A percentile compares a stretch with the other conserved stretches of the same genome.
Conservation (phyloP, 2,329 filamentous ascomycete species). For the Monilinia laxa region DNA sequence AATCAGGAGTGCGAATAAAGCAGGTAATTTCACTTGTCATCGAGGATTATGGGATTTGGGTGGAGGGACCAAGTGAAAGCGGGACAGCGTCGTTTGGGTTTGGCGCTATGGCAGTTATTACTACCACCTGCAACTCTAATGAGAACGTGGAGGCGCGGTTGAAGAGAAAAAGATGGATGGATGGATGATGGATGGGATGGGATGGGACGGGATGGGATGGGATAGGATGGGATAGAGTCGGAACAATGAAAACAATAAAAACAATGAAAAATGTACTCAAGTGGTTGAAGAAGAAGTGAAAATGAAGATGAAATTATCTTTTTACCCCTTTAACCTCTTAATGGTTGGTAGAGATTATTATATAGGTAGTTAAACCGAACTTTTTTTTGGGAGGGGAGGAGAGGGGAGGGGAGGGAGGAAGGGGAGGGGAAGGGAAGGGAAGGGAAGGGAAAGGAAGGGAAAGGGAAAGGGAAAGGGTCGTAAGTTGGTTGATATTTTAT, state of each 20-base stretch:
- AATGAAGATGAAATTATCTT: conserved; percentile 4
- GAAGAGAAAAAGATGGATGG: not conserved
- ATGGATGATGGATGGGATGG: not conserved
- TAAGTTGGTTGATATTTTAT: too few relatives aligned
- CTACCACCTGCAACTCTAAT: not conserved
- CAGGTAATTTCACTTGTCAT: conserved; percentile 16
- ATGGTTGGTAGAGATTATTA: not conserved
- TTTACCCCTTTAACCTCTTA: conserved; percentile 3
- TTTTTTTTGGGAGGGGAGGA: too few relatives aligned
- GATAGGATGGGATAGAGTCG: too few relatives aligned
- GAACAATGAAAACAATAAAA: too few relatives aligned
- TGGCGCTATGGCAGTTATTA: conserved; percentile 18
- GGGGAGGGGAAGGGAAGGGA: too few relatives aligned
- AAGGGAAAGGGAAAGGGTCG: too few relatives aligned
- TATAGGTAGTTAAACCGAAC: not conserved
- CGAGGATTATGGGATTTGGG: conserved; percentile 20
- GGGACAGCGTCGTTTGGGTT: conserved; percentile 24
- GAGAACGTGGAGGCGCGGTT: conserved; percentile 16
- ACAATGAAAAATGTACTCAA: too few relatives aligned
- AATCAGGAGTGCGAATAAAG: conserved; percentile 8
- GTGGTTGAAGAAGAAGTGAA: not conserved
- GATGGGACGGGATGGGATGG: too few relatives aligned
- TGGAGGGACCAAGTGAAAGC: conserved; percentile 25
- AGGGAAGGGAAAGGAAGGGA: too few relatives aligned
- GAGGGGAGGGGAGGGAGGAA: too few relatives aligned